Evolutionary conservation across 352 stramenopile genomes (phyloP), one percentile per base, ranked within the genome.

Genomic region (Phytophthora ohioensis): DNA sequence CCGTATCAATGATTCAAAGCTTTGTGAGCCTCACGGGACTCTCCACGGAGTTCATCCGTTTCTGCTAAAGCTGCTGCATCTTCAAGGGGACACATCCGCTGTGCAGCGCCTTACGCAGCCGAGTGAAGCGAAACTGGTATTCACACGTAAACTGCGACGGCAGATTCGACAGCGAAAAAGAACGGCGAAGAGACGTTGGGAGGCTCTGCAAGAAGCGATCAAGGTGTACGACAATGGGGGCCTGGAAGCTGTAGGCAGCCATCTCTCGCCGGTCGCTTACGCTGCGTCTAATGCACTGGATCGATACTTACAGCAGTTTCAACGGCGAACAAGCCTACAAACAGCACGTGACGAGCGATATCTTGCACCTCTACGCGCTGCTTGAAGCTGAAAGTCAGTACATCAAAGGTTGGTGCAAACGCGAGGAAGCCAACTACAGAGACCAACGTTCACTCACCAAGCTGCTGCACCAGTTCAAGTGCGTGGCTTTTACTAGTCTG

Each of bases 401-500:
- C 55, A 83, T 91, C 39, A 41, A 69, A 1, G 60, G 67, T 5
- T 90, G 80, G 80, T 59, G 43, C 2, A 41, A 42, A 3, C 64
- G 51, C 5, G 80, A 90, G 31, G 54, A 68, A 7, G 49, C 55
- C 4, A 53, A 42, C n/a, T 87, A 64, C 12, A 54, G 63, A 13
- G 76, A 84, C 2, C 60, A 84, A 34, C 56, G 75, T 3, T 21
- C 57, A 8, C 73, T 70, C 32, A 79, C 78, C 9, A 85, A 85
- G 51, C 62, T 76, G 39, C 67, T 83, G 0, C 67, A 81, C 31
- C 80, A 82, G n/a, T 69, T 90, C 65, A 83, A 81, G 83, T 88
- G 55, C 32, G 62, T 73, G 3, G 5, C 34, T 0, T 53, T 36
- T 17, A 5, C 27, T 46, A 35, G 10, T 10, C 5, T 21, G 8